These are phyloP conservation scores for Knufia petricola DNA, from an alignment of 2,329 filamentous ascomycete species.

Conservation along the genomic window DNA sequence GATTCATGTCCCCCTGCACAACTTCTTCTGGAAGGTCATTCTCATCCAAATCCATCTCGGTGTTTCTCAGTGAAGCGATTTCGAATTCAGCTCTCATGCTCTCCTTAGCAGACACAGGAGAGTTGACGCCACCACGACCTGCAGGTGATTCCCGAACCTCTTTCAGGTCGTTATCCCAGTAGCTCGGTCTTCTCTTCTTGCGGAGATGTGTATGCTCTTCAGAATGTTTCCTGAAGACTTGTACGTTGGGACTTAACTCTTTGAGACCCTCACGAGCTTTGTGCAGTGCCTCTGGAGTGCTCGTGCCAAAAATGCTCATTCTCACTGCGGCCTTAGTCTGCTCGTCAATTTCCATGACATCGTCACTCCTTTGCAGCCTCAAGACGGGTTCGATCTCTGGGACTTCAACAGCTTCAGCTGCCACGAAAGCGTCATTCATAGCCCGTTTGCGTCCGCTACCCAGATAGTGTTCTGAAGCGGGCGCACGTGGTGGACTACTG, in stretches of 20 bases:
- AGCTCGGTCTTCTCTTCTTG: constrained; percentile 22
- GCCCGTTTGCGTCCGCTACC: neutral
- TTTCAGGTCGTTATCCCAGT: constrained; percentile 22
- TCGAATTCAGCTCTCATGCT: constrained; percentile 9
- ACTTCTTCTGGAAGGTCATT: neutral
- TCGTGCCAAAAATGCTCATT: constrained; percentile 18
- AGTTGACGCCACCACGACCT: constrained; percentile 13
- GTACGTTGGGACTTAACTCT: constrained; percentile 22
- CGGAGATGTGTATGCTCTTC: constrained; percentile 7
- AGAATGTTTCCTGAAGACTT: constrained; percentile 14
- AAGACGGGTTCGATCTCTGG: constrained; percentile 9
- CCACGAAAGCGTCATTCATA: constrained; percentile 6
- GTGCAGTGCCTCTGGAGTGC: constrained; percentile 6
- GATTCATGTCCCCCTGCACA: neutral
- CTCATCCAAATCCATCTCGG: constrained; percentile 6
- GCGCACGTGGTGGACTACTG: constrained; percentile 19
- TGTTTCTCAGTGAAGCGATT: neutral
- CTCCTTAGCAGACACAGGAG: constrained; percentile 4
- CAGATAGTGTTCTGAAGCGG: constrained; percentile 6
- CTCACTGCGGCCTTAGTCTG: constrained; percentile 18
- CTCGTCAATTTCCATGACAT: constrained; percentile 19
- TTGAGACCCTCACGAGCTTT: constrained; percentile 12
- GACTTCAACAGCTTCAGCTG: constrained; percentile 2
- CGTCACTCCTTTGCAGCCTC: constrained; percentile 16
- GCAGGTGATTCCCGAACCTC: constrained; percentile 20